Evolutionary conservation across 169 alveolate genomes (phyloP).

Genomic region (Babesia ovis): DNA sequence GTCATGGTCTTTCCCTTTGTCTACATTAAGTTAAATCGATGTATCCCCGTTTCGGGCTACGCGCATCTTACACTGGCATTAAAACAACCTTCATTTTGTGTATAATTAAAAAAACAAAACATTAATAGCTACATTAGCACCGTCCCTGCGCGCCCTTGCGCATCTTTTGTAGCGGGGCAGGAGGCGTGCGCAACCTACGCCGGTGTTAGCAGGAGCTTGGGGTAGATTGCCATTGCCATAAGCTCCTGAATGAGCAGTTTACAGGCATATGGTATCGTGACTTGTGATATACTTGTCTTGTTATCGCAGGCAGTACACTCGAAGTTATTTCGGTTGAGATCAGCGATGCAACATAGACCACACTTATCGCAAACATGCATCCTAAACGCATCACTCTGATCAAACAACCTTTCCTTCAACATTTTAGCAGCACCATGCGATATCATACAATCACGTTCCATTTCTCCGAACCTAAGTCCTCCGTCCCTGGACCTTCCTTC

Average conservation of each 20-base stretch:
- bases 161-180: slow-evolving; percentile 18
- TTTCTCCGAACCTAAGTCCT: slow-evolving; percentile 99
- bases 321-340: slow-evolving; percentile 87
- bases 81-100: neutral
- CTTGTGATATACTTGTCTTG: slow-evolving; percentile 89
- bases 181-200: slow-evolving; percentile 44
- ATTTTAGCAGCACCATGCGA: slow-evolving; percentile 99
- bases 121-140: neutral
- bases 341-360: slow-evolving; percentile 95
- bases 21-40: neutral
- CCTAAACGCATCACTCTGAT: slow-evolving; percentile 97
- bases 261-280: slow-evolving; percentile 97
- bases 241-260: slow-evolving; percentile 96
- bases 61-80: neutral
- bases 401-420: slow-evolving; percentile 98
- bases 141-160: slow-evolving; percentile 39
- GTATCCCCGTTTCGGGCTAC: slow-evolving; percentile 1
- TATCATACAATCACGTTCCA: slow-evolving; percentile 99
- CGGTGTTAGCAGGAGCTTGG: slow-evolving; percentile 84
- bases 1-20: slow-evolving; percentile 20
- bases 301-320: slow-evolving; percentile 91
- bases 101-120: neutral
- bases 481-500: slow-evolving; percentile 99
- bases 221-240: slow-evolving; percentile 97
- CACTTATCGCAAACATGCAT: slow-evolving; percentile 97